Evolutionary conservation across 208 protist species (phyloP).

Genomic region (Trypanosoma cruzi): DNA sequence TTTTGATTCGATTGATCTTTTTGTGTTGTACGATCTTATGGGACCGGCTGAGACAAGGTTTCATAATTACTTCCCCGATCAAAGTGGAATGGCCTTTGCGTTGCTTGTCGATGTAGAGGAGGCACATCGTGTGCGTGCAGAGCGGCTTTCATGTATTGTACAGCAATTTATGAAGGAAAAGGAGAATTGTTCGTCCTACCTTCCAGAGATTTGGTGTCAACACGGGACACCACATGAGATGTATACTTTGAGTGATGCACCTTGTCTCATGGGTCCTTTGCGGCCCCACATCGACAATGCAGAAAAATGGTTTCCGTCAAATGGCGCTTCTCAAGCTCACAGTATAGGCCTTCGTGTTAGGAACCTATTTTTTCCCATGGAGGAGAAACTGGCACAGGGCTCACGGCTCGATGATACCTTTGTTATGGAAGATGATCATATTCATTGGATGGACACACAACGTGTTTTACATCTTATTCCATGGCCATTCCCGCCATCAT

Average conservation of each 20-base stretch:
- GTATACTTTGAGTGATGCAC: conserved; percentile 42
- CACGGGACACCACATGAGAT: conserved; percentile 50
- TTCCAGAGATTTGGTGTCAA: conserved; percentile 46
- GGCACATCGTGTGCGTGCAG: conserved; percentile 27
- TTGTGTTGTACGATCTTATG: conserved; percentile 88
- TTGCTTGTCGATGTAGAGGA: conserved; percentile 41
- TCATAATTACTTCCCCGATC: conserved; percentile 63
- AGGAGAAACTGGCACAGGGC: conserved; percentile 1
- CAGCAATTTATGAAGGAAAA: not conserved
- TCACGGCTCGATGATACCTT: conserved; percentile 4
- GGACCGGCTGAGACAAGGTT: conserved; percentile 52
- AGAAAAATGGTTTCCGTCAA: conserved; percentile 1
- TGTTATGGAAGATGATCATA: conserved; percentile 70
- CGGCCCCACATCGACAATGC: not conserved
- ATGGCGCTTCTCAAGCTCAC: not conserved
- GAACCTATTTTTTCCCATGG: conserved; percentile 24
- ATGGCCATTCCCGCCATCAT: conserved; percentile 59
- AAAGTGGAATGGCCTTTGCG: conserved; percentile 52
- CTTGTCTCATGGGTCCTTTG: not conserved
- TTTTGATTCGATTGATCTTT: conserved; percentile 66
- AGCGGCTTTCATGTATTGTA: not conserved
- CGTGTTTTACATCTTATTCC: conserved; percentile 81
- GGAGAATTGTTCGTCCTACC: not conserved
- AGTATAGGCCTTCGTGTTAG: not conserved
- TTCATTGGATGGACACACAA: conserved; percentile 74